Evolutionary conservation across 2,329 filamentous ascomycete species (phyloP), one percentile per base, ranked within the genome.

Genomic region (Triangularia verruculosa): DNA sequence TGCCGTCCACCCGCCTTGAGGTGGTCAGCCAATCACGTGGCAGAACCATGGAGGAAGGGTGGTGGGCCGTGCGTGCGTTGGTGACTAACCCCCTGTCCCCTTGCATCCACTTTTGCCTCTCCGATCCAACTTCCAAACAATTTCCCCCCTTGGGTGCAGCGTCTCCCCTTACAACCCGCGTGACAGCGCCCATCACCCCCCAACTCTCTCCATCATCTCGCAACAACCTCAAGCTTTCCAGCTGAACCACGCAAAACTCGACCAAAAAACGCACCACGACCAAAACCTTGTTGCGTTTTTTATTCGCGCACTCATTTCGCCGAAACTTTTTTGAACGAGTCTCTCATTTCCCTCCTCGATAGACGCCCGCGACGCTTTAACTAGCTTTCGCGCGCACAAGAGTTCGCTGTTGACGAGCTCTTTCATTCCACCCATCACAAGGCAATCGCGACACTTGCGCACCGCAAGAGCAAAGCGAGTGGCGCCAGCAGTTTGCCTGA

Each of bases 331-430:
- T 70, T 72, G 69, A 72, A 67, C 70, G 72, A 59, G 25, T 59
- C 39, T 52, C 71, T 69, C 72, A 72, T 71, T 68, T 67, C 68
- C 64, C 64, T 3, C 2, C 64, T 61, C 69, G 69, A 70, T 68
- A 67, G 62, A 54, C 61, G 54, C 64, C 62, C 60, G 55, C 72
- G 74, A 77, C 74, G 71, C 75, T 77, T 76, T 83, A 66, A 74
- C 73, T 83, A 83, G 81, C 77, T 75, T 77, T 83, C 79, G 80
- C 73, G 70, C 72, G 59, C 59, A 57, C 53, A 62, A 54, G 15
- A 60, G n/a, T 28, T 61, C 61, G 59, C 34, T 61, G 39, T 55
- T 60, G 54, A 24, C 63, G 54, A 24, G 6, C 20, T 20, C 28
- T 34, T 43, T 61, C 60, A 34, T 63, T 59, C 60, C 55, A 30